Conservation (phyloP, 1,284 basidiomycete species). For the Afroboletus lepidellus region DNA sequence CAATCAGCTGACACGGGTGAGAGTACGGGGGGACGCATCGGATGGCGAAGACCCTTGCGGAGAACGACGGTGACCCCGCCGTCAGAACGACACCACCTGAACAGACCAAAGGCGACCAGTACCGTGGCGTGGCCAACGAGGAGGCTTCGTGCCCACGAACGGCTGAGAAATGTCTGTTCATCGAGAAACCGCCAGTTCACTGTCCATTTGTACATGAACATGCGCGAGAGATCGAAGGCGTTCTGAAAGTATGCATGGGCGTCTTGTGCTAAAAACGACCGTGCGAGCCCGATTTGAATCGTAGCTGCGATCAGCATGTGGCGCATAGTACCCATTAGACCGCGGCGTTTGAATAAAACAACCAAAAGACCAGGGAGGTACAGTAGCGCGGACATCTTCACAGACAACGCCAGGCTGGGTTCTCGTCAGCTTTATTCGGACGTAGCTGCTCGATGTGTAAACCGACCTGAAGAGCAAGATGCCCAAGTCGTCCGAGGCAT, state of each 20-base stretch:
- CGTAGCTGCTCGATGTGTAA: not conserved
- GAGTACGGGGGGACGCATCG: slow-evolving; percentile 46
- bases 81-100: slow-evolving; percentile 68
- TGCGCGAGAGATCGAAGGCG: slow-evolving; percentile 87
- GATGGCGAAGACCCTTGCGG: slow-evolving; percentile 52
- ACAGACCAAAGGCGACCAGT: slow-evolving; percentile 67
- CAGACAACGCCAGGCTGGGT: slow-evolving; percentile 76
- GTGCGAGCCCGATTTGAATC: slow-evolving; percentile 65
- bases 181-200: slow-evolving; percentile 94
- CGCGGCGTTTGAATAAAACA: slow-evolving; percentile 72
- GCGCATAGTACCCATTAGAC: slow-evolving; percentile 56
- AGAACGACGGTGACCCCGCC: slow-evolving; percentile 64
- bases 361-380: slow-evolving; percentile 88
- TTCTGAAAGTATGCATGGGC: slow-evolving; percentile 65
- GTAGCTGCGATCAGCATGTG: slow-evolving; percentile 53
- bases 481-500: slow-evolving; percentile 59
- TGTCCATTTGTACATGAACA: slow-evolving; percentile 96
- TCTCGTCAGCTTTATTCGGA: slow-evolving; percentile 10
- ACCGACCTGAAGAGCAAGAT: slow-evolving; percentile 74
- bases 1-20: slow-evolving; percentile 57
- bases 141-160: slow-evolving; percentile 60
- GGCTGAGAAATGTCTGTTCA: slow-evolving; percentile 73
- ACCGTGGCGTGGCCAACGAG: slow-evolving; percentile 64
- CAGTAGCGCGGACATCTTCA: slow-evolving; percentile 97
- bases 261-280: slow-evolving; percentile 70